Evolutionary conservation across 768 basidiomycete species (phyloP), one percentile per base, ranked within the genome.

Genomic region (Hericium erinaceus): DNA sequence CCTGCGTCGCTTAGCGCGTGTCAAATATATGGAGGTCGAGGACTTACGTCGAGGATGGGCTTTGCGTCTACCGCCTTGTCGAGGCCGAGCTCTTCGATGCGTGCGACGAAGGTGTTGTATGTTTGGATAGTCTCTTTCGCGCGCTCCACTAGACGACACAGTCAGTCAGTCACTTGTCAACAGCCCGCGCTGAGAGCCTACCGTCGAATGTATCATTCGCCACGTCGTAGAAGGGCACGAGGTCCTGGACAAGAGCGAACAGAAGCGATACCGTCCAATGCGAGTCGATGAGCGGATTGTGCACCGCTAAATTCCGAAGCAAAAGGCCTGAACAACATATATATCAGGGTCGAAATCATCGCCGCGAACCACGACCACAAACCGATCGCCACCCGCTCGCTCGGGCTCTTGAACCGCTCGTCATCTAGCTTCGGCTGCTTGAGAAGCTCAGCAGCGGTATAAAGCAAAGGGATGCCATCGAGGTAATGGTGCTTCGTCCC

Each of bases 401-500:
- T 76, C 6, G 74, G 69, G 7, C 64, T 58, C 53, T 66, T 68
- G 51, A 77, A 76, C 55, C 64, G 72, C 41, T 67, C 66, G 41
- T 74, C 63, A 4, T 70, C 67, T 22, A 69, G 51, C 15, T 64
- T 64, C 10, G 76, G 73, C 33, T 69, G 63, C 53, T 66, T 65
- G 15, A 86, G 58, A 15, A 81, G 54, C 9, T 74, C 73, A 0
- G 78, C 74, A 6, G 84, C 85, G 15, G 72, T 67, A 66, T 85
- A 92, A 2, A 88, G 75, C 1, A 75, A 70, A 2, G 87, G 88
- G 48, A 89, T 80, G 18, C 88, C 92, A 65, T 87, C 88, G 16
- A 89, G 70, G 61, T 82, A 90, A 65, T 89, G 84, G 60, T 87
- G 82, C 64, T 88, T 86, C 18, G 78, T 76, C 10, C 91, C 90